These are phyloP conservation scores for Diaporthe citrichinensis DNA, from an alignment of 2,329 filamentous ascomycete species.

Conservation along the genomic window DNA sequence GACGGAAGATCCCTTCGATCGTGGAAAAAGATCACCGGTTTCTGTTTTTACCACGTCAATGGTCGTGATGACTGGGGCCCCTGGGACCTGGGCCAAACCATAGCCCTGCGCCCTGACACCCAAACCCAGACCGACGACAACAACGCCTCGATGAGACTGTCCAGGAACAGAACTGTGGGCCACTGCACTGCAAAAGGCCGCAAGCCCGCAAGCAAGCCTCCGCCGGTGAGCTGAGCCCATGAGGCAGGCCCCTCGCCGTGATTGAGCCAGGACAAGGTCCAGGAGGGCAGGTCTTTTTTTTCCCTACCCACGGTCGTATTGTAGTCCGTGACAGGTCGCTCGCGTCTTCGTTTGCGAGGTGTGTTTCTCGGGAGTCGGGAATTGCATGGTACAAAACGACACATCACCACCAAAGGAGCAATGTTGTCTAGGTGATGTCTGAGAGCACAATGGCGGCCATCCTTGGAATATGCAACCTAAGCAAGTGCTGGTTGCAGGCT, in stretches of 20 bases:
- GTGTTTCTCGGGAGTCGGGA: constrained; percentile 23
- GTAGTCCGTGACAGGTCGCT: background rate
- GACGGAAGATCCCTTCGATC: constrained; percentile 39
- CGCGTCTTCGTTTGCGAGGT: constrained; percentile 5
- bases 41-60: constrained; percentile 43
- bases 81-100: constrained; percentile 21
- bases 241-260: constrained; percentile 11
- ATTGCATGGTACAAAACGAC: constrained; percentile 20
- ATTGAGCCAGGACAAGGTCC: constrained; percentile 15
- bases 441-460: constrained; percentile 19
- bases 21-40: constrained; percentile 39
- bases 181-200: constrained; percentile 28
- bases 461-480: constrained; percentile 32
- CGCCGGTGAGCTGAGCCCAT: constrained; percentile 33
- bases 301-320: background rate
- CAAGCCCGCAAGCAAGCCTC: constrained; percentile 32
- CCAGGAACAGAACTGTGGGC: constrained; percentile 39
- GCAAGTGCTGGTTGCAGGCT: constrained; percentile 26
- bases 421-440: constrained; percentile 35
- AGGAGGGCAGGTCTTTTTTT: background rate
- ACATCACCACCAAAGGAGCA: constrained; percentile 24
- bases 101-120: constrained; percentile 30
- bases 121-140: constrained; percentile 34
- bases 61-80: constrained; percentile 24
- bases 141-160: constrained; percentile 29